These are phyloP conservation scores for Xylogone sp. DNA, from an alignment of 2,329 filamentous ascomycete species.

Conservation along the genomic window DNA sequence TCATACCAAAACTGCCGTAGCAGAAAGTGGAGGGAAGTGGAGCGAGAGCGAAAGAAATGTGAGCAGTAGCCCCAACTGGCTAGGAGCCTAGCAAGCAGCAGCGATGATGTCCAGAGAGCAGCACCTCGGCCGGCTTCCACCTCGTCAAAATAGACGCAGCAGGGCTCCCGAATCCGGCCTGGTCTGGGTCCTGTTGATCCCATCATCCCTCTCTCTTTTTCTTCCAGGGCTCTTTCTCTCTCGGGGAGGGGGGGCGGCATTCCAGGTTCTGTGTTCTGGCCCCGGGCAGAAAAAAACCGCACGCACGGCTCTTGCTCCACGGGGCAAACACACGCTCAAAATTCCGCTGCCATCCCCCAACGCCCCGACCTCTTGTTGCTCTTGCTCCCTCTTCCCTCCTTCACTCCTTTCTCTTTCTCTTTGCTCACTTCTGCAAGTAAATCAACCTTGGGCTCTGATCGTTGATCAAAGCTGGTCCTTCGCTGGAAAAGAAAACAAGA, in stretches of 20 bases:
- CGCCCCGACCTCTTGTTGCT: neutral
- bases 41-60: no score
- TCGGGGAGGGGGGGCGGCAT: neutral
- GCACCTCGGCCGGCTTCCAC: neutral
- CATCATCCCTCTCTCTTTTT: neutral
- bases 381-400: slow-evolving; percentile 1
- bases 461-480: no score
- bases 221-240: neutral
- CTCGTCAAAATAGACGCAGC: neutral
- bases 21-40: no score
- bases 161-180: neutral
- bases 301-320: neutral
- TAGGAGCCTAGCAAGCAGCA: no score
- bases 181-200: neutral
- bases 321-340: neutral
- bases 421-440: slow-evolving; percentile 2
- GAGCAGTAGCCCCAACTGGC: no score
- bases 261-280: no score
- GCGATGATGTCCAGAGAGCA: no score
- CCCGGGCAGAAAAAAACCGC: neutral
- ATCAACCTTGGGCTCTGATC: no score
- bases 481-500: neutral
- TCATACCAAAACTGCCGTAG: no score
- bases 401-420: slow-evolving; percentile 1
- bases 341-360: neutral